Base-by-base conservation (phyloP, 2,329 filamentous ascomycete species). In the Paraphoma sp. region DNA sequence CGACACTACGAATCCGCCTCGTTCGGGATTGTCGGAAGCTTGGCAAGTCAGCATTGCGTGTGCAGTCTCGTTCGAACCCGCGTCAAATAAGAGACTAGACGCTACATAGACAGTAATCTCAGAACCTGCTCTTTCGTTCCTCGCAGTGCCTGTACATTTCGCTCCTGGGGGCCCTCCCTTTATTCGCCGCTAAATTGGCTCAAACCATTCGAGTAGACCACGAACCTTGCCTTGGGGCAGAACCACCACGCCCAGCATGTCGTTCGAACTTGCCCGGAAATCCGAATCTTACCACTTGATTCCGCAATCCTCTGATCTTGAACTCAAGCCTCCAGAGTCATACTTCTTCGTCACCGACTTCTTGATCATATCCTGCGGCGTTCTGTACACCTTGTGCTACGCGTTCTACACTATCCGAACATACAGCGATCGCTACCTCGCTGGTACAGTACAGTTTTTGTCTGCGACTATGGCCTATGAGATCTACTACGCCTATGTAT, bases 241-340 rank as follows among this genome's bases (percentile, higher is more conserved):
- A 42, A 23, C 4, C 40, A 30, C 38, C 54, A 2, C 9, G 16
- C 6, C 28, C 36, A 64, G 41, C 3, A 75, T 75, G 72, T 28
- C 70, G 9, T 76, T 77, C 50, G 66, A 69, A 40, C 60, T 72
- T 16, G 68, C 74, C 11, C 57, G 67, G n/a, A 41, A 60, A 44
- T 64, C 59, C 60, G 78, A 77, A 28, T 74, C 79, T 50, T 78
- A 81, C 65, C 77, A 85, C 16, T 77, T 83, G 1, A 79, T 86
- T 2, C 83, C 80, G 48, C 81, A 86, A 64, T 79, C 84, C 51
- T 78, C 79, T 17, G 82, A 84, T 61, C 67, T 77, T 0, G 72
- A 70, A 1, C 66, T 78, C 9, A 61, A 72, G 23, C 76, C 76
- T 0, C 76, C 75, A 11, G 69, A 78, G 57, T 74, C 71, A 54